phyloP scores from a whole-genome alignment of 345 rosid genomes.

The Boechera stricta region DNA sequence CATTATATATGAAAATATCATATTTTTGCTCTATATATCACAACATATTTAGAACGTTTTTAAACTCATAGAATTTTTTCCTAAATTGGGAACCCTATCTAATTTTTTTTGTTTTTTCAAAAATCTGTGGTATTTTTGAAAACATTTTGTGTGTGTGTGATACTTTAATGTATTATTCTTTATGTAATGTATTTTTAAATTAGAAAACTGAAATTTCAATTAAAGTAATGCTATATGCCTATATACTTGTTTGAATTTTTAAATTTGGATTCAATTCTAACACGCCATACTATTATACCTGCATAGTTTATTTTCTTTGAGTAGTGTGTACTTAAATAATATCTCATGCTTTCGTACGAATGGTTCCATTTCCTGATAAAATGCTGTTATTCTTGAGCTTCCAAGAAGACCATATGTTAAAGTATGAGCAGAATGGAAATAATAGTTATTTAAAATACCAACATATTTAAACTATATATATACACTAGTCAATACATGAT shows the following conservation, averaged over 20 bases:
- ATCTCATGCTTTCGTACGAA: constrained; percentile 24
- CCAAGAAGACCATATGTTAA: constrained; percentile 14
- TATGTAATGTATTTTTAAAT: background rate
- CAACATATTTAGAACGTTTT: background rate
- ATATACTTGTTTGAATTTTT: background rate
- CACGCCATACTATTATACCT: constrained; percentile 8
- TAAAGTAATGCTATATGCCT: background rate
- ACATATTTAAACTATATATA: background rate
- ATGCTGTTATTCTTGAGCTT: constrained; percentile 12
- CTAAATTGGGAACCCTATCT: background rate
- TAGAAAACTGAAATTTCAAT: background rate
- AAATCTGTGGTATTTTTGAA: too few species aligned
- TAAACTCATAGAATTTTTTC: background rate
- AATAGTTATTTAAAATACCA: background rate
- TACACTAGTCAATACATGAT: constrained; percentile 24
- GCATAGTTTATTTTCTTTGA: background rate
- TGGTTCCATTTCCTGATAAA: constrained; percentile 6
- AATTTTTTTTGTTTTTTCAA: too few species aligned
- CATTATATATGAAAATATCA: background rate
- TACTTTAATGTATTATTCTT: background rate
- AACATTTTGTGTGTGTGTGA: too few species aligned
- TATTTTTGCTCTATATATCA: background rate
- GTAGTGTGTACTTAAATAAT: constrained; percentile 13
- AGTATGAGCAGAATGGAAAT: constrained; percentile 6
- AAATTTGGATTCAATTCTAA: background rate